Base-by-base conservation (phyloP, 2,329 filamentous ascomycete species). In the Pseudocercospora fijiensis region DNA sequence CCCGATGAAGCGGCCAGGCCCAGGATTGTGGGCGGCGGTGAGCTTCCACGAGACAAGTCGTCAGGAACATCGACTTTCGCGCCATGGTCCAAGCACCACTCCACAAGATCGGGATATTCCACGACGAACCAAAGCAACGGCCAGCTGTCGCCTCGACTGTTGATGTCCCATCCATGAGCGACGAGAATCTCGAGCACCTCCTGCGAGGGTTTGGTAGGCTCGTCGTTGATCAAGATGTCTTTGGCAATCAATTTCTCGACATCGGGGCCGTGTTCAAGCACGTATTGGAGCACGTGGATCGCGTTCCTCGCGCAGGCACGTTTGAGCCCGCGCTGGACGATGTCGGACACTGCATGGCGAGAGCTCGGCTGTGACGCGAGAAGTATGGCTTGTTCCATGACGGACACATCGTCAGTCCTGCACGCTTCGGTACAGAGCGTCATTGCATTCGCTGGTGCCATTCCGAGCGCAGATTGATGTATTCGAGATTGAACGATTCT, bases 41-140 rank as follows among this genome's bases (percentile, higher is more conserved):
- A 18, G 28, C 22, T 16, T 8, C 9, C 13, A 28, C 22, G 51
- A 53, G 22, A n/a, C 28, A 27, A 16, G 20, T 27, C n/a, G 22
- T 53, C 18, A 24, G 51, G 51, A 53, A 22, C 24, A n/a, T 55
- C 51, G 26, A 55, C 51, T 55, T 18, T 30, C 20, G 51, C 51
- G 11, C 13, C 51, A 18, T 55, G 51, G 24, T 55, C 51, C 51
- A 55, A 55, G 51, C 51, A 55, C 51, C 51, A 55, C 13, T 55
- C 13, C 11, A 55, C 51, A 26, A 55, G 51, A 11, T 55, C 51
- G 10, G 51, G 51, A 30, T 55, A 55, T 27, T 27, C 3, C 51
- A 55, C 11, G 26, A 55, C 51, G 9, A 9, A 30, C 51, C 51
- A 55, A 2, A 55, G 51, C 7, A 55, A 27, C 11, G 51, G 24